Evolutionary conservation across 371 early-diverging fungal genomes (phyloP).

Genomic region (Mycotypha africana): DNA sequence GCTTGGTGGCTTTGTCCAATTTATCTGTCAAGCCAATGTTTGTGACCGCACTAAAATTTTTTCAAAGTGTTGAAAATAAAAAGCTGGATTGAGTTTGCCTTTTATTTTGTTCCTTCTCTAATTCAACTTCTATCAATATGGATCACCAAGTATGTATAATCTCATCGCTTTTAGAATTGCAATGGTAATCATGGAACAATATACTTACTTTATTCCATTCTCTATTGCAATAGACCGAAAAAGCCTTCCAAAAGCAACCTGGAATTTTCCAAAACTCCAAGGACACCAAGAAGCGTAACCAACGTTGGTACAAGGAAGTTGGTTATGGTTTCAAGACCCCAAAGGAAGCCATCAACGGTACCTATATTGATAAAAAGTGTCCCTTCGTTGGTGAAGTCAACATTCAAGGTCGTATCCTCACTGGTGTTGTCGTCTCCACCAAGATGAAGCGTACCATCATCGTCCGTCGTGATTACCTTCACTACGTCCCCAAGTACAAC

Average conservation of each 20-base stretch:
- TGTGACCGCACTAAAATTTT: slow-evolving; percentile 10
- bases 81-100: not conserved
- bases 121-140: slow-evolving; percentile 16
- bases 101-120: slow-evolving; percentile 13
- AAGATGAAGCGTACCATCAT: slow-evolving; percentile 99
- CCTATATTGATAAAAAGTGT: slow-evolving; percentile 99
- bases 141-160: slow-evolving; percentile 21
- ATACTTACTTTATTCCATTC: too few relatives aligned
- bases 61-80: not conserved
- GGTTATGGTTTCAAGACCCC: slow-evolving; percentile 99
- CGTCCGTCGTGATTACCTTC: slow-evolving; percentile 98
- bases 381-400: slow-evolving; percentile 99
- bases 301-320: slow-evolving; percentile 97
- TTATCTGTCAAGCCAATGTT: slow-evolving; percentile 1
- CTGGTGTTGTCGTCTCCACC: slow-evolving; percentile 94
- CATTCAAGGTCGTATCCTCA: slow-evolving; percentile 98
- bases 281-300: slow-evolving; percentile 68
- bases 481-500: slow-evolving; percentile 99
- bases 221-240: slow-evolving; percentile 53
- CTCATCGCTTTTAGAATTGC: too few relatives aligned
- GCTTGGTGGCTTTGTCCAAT: not conserved
- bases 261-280: slow-evolving; percentile 95
- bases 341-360: slow-evolving; percentile 93
- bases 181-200: too few relatives aligned
- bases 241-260: slow-evolving; percentile 96